These are phyloP conservation scores for Botrytis deweyae DNA, from an alignment of 2,329 filamentous ascomycete genomes.

Conservation along the genomic window DNA sequence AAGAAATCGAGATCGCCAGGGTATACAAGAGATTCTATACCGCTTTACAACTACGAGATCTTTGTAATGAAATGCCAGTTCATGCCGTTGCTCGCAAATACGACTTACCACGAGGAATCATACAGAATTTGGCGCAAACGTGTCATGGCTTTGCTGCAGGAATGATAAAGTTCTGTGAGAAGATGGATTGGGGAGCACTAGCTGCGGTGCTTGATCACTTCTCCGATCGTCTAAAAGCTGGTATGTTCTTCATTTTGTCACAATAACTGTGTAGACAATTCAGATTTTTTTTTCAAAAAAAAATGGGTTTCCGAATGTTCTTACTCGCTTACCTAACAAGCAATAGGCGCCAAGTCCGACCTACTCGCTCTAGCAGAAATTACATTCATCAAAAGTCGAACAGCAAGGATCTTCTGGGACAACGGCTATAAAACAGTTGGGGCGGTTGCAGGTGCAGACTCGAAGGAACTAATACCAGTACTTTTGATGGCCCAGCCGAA, in stretches of 20 bases:
- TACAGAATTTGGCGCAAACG: slow-evolving; percentile 71
- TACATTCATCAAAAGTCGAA: slow-evolving; percentile 74
- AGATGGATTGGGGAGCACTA: slow-evolving; percentile 73
- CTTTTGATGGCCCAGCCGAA: slow-evolving; percentile 71
- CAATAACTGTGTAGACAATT: background rate
- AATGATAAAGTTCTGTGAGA: slow-evolving; percentile 76
- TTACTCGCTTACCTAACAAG: slow-evolving; percentile 12
- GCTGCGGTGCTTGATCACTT: slow-evolving; percentile 73
- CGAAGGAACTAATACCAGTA: slow-evolving; percentile 67
- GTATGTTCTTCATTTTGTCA: slow-evolving; percentile 25
- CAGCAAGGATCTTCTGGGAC: slow-evolving; percentile 72
- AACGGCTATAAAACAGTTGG: slow-evolving; percentile 71
- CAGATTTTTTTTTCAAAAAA: background rate
- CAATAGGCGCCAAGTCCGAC: slow-evolving; percentile 63
- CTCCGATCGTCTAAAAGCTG: slow-evolving; percentile 67
- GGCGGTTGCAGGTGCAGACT: slow-evolving; percentile 66
- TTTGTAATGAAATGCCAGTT: slow-evolving; percentile 74
- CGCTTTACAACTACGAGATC: slow-evolving; percentile 72
- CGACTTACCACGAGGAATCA: slow-evolving; percentile 64
- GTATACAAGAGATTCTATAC: slow-evolving; percentile 73
- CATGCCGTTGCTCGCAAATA: slow-evolving; percentile 70
- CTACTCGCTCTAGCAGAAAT: slow-evolving; percentile 69
- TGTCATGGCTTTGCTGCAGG: slow-evolving; percentile 77
- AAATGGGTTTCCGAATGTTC: background rate
- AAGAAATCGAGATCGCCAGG: slow-evolving; percentile 59